Conservation (phyloP, 2,329 filamentous ascomycete species). For the Epichloe aotearoae region DNA sequence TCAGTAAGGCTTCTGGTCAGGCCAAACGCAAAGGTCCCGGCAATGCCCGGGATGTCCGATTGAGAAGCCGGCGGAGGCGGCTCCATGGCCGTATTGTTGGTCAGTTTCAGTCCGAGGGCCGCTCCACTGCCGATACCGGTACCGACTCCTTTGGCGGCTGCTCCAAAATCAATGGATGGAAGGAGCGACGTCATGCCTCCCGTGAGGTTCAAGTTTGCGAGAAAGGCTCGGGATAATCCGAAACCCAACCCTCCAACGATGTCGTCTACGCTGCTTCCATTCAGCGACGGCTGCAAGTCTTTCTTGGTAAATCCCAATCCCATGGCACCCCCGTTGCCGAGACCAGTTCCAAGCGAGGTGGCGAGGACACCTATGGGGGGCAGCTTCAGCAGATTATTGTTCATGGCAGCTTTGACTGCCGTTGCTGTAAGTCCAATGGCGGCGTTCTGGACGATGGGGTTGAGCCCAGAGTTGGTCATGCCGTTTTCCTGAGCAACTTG, state of each 20-base stretch:
- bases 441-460: slow-evolving; percentile 16
- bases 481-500: slow-evolving; percentile 15
- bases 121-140: slow-evolving; percentile 2
- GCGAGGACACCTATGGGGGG: slow-evolving; percentile 10
- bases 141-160: slow-evolving; percentile 1
- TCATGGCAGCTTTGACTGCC: slow-evolving; percentile 14
- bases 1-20: neutral
- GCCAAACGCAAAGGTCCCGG: slow-evolving; percentile 2
- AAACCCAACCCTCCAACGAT: slow-evolving; percentile 16
- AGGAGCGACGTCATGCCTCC: slow-evolving; percentile 4
- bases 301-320: slow-evolving; percentile 11
- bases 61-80: neutral
- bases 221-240: slow-evolving; percentile 14
- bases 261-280: slow-evolving; percentile 11
- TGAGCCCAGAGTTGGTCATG: slow-evolving; percentile 17
- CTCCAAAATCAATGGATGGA: slow-evolving; percentile 3
- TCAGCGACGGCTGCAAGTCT: slow-evolving; percentile 8
- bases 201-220: slow-evolving; percentile 12
- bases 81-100: neutral
- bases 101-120: slow-evolving; percentile 3
- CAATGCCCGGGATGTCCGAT: slow-evolving; percentile 3
- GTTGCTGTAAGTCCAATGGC: slow-evolving; percentile 17
- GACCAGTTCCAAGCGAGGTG: slow-evolving; percentile 11
- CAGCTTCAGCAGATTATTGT: slow-evolving; percentile 7
- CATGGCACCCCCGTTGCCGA: slow-evolving; percentile 13